Evolutionary conservation across 1,284 basidiomycete genomes (phyloP).

Genomic region (Agaricales sp.): DNA sequence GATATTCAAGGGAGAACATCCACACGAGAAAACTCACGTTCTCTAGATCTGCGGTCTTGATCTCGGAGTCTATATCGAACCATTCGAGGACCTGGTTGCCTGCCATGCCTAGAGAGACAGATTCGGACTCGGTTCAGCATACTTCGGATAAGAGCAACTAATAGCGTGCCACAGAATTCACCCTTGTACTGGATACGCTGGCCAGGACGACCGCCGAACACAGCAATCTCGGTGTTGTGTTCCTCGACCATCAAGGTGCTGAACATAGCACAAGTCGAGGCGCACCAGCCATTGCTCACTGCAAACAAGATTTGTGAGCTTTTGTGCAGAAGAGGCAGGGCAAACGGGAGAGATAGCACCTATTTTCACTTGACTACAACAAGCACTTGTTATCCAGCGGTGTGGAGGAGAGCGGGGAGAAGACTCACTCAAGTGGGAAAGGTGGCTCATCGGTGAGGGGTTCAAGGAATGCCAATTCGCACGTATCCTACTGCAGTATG

Average conservation of each 20-base stretch:
- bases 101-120: conserved; percentile 36
- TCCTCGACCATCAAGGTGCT: conserved; percentile 52
- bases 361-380: conserved; percentile 39
- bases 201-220: conserved; percentile 52
- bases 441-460: conserved; percentile 38
- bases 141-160: not conserved
- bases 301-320: conserved; percentile 2
- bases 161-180: conserved; percentile 9
- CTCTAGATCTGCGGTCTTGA: conserved; percentile 51
- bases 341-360: conserved; percentile 21
- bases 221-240: conserved; percentile 42
- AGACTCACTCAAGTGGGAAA: conserved; percentile 38
- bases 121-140: too few relatives aligned
- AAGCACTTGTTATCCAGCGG: not conserved
- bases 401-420: too few relatives aligned
- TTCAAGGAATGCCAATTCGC: conserved; percentile 28
- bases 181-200: conserved; percentile 47
- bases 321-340: not conserved
- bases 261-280: conserved; percentile 58
- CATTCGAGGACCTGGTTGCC: conserved; percentile 60
- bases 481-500: conserved; percentile 26
- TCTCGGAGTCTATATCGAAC: conserved; percentile 49
- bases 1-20: too few relatives aligned
- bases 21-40: conserved; percentile 26
- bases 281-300: conserved; percentile 35